phyloP scores from a whole-genome alignment of 345 rosid species.

The Salix dunnii region DNA sequence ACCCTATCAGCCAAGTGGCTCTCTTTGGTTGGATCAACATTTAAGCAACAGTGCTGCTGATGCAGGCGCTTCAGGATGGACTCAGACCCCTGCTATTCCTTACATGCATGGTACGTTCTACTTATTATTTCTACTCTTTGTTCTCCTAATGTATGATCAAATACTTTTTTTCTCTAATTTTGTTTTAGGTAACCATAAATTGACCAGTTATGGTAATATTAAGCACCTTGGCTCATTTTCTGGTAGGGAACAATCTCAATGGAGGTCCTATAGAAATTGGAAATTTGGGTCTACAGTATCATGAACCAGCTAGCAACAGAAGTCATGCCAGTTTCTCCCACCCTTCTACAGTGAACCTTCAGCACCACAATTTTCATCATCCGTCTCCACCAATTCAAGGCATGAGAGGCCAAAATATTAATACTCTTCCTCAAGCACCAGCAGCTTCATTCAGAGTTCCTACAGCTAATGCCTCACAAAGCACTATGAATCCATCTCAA shows the following conservation, averaged over 20 bases:
- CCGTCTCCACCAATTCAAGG: constrained; percentile 49
- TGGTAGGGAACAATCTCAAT: constrained; percentile 39
- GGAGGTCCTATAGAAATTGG: constrained; percentile 47
- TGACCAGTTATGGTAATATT: neutral
- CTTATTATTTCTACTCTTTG: neutral
- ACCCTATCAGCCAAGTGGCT: constrained; percentile 44
- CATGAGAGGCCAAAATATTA: constrained; percentile 50
- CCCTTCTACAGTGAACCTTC: constrained; percentile 37
- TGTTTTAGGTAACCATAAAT: neutral
- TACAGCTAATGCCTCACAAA: constrained; percentile 38
- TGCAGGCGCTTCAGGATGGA: constrained; percentile 56
- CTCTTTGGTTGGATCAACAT: constrained; percentile 49
- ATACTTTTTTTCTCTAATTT: neutral
- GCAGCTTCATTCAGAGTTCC: constrained; percentile 38
- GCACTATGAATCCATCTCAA: constrained; percentile 36
- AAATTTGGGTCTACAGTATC: constrained; percentile 40
- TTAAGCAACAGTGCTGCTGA: constrained; percentile 34
- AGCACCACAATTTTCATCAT: constrained; percentile 41
- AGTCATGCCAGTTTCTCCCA: constrained; percentile 39
- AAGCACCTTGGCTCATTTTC: neutral
- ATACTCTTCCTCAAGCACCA: constrained; percentile 49
- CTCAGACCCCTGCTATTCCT: constrained; percentile 47
- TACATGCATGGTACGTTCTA: constrained; percentile 57
- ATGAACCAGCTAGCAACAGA: constrained; percentile 44
- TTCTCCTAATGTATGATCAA: neutral